Evolutionary conservation across 495 filamentous ascomycete species (phyloP), one percentile per base, ranked within the genome.

Genomic region (Talaromyces thailandensis): DNA sequence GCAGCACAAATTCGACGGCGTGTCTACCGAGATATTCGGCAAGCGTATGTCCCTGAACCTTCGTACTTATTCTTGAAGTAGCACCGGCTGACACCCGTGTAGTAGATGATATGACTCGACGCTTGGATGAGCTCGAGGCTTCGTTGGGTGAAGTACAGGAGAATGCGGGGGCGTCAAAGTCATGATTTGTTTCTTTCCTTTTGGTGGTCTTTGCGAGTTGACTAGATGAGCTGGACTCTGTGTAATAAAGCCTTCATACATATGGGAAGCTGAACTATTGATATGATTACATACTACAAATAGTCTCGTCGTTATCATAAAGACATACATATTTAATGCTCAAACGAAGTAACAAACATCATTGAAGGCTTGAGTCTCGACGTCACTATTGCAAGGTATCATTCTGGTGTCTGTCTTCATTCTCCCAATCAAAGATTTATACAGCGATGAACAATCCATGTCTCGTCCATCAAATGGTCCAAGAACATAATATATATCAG

Each of bases 31-130:
- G 69, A 86, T 98, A 55, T 91, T 96, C 67, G 82, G 87, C 40
- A 96, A 96, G 73, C 88, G 92, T 96, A 76, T 52, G 25, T 56
- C 8, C 32, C 28, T 12, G n/a, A n/a, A n/a, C 53, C 35, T 25
- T 24, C 61, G n/a, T 35, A 37, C 37, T 14, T 55, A 1, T 6
- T 18, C 26, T 24, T 23, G 7, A 35, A 24, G 1, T 28, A 26
- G 6, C 31, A 5, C 40, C 28, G 23, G 4, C 45, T 64, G 64
- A 52, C 67, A 45, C 23, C 40, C 31, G 31, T 35, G 16, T 50
- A 40, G 31, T 64, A 96, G 93, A 98, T 67, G 94, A 96, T 61
- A 97, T 98, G 93, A 87, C 91, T 12, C 81, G 87, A 63, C 88
- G 93, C 18, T 75, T 98, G 4, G 93, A 98, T 70, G 90, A 88